A percentile compares a stretch with the other conserved stretches of the same genome.
phyloP scores from a whole-genome alignment of 2,329 filamentous ascomycete species.

The Onygenales sp. region DNA sequence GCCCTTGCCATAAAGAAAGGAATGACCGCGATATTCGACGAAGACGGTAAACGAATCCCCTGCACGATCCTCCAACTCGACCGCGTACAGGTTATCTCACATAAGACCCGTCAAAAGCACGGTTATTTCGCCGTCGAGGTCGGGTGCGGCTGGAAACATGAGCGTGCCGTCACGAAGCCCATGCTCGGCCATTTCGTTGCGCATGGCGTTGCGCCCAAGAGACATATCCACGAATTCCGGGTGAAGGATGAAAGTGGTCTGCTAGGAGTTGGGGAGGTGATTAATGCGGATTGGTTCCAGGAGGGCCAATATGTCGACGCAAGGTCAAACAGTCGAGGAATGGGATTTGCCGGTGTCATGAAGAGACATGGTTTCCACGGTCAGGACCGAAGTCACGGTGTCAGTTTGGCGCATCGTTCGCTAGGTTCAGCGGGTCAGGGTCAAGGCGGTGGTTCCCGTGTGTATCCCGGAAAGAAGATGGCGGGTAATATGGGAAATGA shows the following conservation, averaged over 20 bases:
- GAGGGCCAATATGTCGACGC: slow-evolving; percentile 87
- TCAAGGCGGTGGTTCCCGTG: slow-evolving; percentile 85
- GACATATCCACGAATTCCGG: slow-evolving; percentile 75
- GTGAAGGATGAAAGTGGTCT: slow-evolving; percentile 67
- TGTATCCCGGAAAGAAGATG: slow-evolving; percentile 96
- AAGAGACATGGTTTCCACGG: slow-evolving; percentile 86
- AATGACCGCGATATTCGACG: slow-evolving; percentile 84
- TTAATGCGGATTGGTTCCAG: slow-evolving; percentile 84
- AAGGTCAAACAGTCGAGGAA: slow-evolving; percentile 67
- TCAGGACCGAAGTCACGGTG: slow-evolving; percentile 88
- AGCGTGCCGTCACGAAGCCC: slow-evolving; percentile 70
- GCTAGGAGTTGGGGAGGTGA: slow-evolving; percentile 61
- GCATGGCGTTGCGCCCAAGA: slow-evolving; percentile 73
- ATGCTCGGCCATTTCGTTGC: slow-evolving; percentile 80
- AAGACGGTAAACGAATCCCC: slow-evolving; percentile 62
- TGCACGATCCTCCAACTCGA: slow-evolving; percentile 94
- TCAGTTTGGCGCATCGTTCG: slow-evolving; percentile 84
- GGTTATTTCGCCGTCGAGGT: slow-evolving; percentile 94
- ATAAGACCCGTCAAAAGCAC: slow-evolving; percentile 70
- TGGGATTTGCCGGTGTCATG: slow-evolving; percentile 96
- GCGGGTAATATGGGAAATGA: slow-evolving; percentile 89
- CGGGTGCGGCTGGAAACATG: slow-evolving; percentile 64
- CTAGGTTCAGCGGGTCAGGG: slow-evolving; percentile 84
- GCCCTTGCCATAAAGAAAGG: slow-evolving; percentile 85
- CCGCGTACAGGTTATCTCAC: slow-evolving; percentile 76